Evolutionary conservation across 2,329 filamentous ascomycete species (phyloP).

Genomic region (Ilyonectria mors-panacis): DNA sequence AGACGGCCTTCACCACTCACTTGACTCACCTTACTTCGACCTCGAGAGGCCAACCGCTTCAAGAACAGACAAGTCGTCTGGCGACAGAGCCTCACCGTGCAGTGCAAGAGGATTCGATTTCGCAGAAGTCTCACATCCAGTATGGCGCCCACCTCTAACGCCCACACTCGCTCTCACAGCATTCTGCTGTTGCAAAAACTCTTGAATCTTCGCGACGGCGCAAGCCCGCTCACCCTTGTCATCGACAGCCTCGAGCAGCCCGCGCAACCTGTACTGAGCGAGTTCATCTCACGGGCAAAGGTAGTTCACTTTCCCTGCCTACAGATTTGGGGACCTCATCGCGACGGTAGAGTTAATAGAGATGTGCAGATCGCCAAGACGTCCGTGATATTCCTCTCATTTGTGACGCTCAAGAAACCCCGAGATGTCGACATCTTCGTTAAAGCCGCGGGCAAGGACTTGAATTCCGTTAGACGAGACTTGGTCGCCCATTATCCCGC

Average conservation of each 20-base stretch:
- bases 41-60: not conserved
- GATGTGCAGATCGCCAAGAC: constrained; percentile 69
- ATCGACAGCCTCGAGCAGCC: constrained; percentile 90
- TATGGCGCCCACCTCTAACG: constrained; percentile 71
- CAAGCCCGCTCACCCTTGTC: constrained; percentile 88
- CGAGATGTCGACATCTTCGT: constrained; percentile 78
- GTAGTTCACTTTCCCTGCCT: constrained; percentile 56
- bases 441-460: constrained; percentile 71
- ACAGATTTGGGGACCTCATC: not conserved
- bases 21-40: not conserved
- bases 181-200: constrained; percentile 87
- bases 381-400: constrained; percentile 83
- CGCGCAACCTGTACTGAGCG: constrained; percentile 76
- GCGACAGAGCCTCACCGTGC: not conserved
- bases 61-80: not conserved
- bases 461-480: constrained; percentile 71
- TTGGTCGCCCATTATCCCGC: constrained; percentile 67
- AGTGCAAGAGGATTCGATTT: not conserved
- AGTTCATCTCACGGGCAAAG: constrained; percentile 83
- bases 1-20: not conserved
- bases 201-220: constrained; percentile 81
- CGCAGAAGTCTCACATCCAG: not conserved
- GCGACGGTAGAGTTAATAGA: constrained; percentile 14
- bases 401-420: constrained; percentile 78
- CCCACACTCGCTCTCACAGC: constrained; percentile 86